These are phyloP conservation scores for Rhododendron vialii DNA, from an alignment of 148 eudicot genomes.

Conservation along the genomic window DNA sequence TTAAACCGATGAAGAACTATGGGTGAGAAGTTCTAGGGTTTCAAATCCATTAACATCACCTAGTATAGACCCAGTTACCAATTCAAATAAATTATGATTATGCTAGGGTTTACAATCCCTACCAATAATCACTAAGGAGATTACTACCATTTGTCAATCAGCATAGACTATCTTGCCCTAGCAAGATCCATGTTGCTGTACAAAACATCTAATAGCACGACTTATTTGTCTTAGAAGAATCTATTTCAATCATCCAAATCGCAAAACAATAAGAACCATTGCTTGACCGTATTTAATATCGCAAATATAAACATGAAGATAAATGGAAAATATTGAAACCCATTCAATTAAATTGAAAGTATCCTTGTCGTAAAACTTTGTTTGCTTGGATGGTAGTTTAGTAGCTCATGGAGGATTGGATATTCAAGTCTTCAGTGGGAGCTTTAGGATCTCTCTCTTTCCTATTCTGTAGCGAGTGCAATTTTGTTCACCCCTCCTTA, in stretches of 20 bases:
- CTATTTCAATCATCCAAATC: not conserved
- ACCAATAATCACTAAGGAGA: not conserved
- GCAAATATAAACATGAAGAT: not conserved
- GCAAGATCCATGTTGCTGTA: not conserved
- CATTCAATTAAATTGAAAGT: not conserved
- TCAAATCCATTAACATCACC: not conserved
- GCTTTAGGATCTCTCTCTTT: not conserved
- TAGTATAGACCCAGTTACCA: not conserved
- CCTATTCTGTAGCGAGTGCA: not conserved
- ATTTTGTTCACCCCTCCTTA: too few relatives aligned
- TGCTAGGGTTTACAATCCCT: not conserved
- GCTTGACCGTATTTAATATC: not conserved
- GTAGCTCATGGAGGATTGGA: not conserved
- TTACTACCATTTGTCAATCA: not conserved
- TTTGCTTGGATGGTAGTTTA: not conserved
- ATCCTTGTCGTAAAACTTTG: not conserved
- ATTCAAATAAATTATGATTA: not conserved
- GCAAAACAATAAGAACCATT: not conserved
- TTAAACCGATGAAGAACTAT: not conserved
- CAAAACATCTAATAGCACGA: not conserved
- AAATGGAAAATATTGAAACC: not conserved
- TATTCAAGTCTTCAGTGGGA: not conserved
- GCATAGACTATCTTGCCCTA: not conserved
- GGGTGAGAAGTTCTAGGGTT: not conserved
- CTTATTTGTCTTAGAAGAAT: not conserved